Evolutionary conservation across 345 rosid genomes (phyloP).

Genomic region (Combretum micranthum): DNA sequence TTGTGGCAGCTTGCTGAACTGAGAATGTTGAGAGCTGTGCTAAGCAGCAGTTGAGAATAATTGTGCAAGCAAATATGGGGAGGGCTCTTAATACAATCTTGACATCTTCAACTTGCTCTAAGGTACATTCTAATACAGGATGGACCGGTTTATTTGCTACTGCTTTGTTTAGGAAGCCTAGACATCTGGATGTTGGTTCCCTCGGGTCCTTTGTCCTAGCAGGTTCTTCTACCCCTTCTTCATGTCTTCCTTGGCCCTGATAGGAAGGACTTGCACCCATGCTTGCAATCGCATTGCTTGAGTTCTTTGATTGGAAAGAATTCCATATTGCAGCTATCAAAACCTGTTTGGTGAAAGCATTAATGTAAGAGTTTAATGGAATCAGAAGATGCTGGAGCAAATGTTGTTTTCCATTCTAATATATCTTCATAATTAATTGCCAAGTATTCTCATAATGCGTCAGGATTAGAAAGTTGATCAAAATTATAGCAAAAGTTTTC

Average conservation of each 20-base stretch:
- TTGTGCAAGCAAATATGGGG: constrained; percentile 25
- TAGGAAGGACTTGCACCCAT: constrained; percentile 15
- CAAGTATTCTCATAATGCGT: too few species aligned
- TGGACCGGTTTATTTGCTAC: constrained; percentile 6
- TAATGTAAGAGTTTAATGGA: neutral
- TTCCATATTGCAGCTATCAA: constrained; percentile 26
- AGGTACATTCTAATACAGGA: constrained; percentile 8
- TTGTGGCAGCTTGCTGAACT: constrained; percentile 24
- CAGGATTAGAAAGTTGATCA: too few species aligned
- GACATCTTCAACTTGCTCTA: constrained; percentile 22
- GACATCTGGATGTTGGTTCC: neutral
- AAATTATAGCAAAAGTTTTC: too few species aligned
- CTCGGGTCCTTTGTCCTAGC: neutral
- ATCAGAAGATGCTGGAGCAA: too few species aligned
- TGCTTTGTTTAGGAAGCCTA: constrained; percentile 17
- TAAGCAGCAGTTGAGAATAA: constrained; percentile 17
- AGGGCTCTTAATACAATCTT: constrained; percentile 19
- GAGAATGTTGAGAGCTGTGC: constrained; percentile 25
- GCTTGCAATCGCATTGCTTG: constrained; percentile 20
- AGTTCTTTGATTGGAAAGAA: constrained; percentile 8
- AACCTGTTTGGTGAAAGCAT: constrained; percentile 19
- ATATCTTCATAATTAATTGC: too few species aligned
- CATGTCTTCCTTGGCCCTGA: neutral
- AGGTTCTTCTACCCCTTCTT: neutral
- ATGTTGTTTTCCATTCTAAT: too few species aligned